Conservation (phyloP, 768 basidiomycete species). For the Mrakia gelida region DNA sequence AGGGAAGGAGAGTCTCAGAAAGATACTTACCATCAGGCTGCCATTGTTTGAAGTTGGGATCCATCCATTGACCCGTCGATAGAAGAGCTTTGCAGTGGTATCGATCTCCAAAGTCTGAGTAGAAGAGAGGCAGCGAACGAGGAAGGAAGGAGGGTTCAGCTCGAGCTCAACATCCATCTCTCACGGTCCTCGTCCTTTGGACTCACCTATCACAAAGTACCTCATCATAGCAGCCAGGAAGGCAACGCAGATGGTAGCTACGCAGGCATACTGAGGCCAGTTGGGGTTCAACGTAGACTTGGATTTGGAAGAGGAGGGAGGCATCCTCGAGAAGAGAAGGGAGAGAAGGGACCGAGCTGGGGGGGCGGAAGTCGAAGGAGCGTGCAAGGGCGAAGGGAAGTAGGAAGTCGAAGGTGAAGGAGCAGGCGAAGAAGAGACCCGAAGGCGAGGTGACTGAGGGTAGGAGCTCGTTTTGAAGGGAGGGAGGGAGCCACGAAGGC, state of each 20-base stretch:
- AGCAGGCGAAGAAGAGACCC: not conserved
- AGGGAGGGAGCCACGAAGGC: not conserved
- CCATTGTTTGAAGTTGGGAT: conserved; percentile 64
- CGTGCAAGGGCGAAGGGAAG: not conserved
- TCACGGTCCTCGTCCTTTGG: not conserved
- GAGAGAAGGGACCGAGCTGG: not conserved
- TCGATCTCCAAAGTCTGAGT: conserved; percentile 67
- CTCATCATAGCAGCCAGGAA: conserved; percentile 42
- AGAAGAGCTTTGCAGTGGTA: conserved; percentile 67
- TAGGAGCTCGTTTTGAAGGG: not conserved
- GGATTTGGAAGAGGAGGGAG: conserved; percentile 10
- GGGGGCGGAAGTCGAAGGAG: not conserved
- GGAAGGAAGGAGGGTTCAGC: not conserved
- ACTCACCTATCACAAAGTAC: conserved; percentile 45
- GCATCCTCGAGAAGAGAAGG: not conserved
- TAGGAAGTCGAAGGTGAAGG: not conserved
- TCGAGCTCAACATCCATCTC: not conserved
- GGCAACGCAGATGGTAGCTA: conserved; percentile 40
- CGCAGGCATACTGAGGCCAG: conserved; percentile 45
- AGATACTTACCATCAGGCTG: conserved; percentile 68
- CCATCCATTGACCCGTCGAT: conserved; percentile 73
- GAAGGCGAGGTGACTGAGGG: not conserved
- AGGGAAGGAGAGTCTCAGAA: conserved; percentile 34
- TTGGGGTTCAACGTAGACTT: conserved; percentile 40
- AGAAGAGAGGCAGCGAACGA: not conserved